Evolutionary conservation across 2,329 filamentous ascomycete genomes (phyloP), one percentile per base, ranked within the genome.

Genomic region (Pezicula neosporulosa): DNA sequence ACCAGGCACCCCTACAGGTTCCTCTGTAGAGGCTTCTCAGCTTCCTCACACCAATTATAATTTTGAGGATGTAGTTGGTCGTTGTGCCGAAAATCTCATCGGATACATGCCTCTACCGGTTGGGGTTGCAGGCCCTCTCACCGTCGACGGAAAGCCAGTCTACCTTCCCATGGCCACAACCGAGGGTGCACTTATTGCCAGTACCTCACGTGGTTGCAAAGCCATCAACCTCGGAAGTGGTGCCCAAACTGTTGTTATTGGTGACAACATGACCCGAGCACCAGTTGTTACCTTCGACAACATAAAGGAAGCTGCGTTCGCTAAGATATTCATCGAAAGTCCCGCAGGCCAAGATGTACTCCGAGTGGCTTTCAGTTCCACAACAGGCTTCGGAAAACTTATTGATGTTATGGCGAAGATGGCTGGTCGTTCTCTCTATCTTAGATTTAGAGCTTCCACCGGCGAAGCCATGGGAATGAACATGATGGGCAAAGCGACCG

Each of bases 401-500:
- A 87, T 96, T 67, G 78, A 77, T 30, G 87, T 97, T 79, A 97
- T 96, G 80, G 95, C 91, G 28, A 87, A 91, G 1, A 81, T 99
- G 51, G 94, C 94, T 4, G 94, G 94, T 41, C 97, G 92, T 8
- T 91, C 97, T 69, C 82, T 99, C 37, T 99, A 95, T 69, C 92
- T 97, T 57, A 89, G 94, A 27, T 99, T 99, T 83, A 96, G 96
- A 81, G 96, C 94, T 1, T 97, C 92, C 1, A 99, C 94, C 6
- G 94, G 94, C 63, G 94, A 99, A 67, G 94, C 94, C 54, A 99
- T 99, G 94, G 94, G 94, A 57, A 99, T 99, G 94, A 99, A 99
- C 80, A 99, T 99, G 94, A 99, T 99, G 57, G 97, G 92, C 60
- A 99, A 99, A 79, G 94, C 94, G 67, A 93, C 97, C 38, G 94